These are phyloP conservation scores for Colletotrichum echinochloae DNA, from an alignment of 2,329 filamentous ascomycete genomes.

Conservation along the genomic window DNA sequence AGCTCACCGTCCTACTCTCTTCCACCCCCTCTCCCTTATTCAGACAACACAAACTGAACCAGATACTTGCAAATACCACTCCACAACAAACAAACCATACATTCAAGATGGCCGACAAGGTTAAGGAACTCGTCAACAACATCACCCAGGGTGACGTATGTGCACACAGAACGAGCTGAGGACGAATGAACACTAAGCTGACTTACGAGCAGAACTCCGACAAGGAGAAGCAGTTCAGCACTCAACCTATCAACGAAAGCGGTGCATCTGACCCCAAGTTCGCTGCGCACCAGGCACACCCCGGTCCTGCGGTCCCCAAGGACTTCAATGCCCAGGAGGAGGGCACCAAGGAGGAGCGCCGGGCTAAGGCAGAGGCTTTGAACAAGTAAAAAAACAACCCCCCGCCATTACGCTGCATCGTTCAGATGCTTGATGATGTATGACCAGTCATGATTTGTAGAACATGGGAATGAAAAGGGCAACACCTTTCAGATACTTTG, in stretches of 20 bases:
- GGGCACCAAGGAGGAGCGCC: slow-evolving; percentile 76
- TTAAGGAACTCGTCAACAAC: slow-evolving; percentile 42
- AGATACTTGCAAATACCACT: slow-evolving; percentile 8
- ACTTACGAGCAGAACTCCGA: slow-evolving; percentile 30
- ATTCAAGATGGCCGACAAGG: slow-evolving; percentile 40
- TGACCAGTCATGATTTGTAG: slow-evolving; percentile 28
- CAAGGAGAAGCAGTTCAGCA: slow-evolving; percentile 59
- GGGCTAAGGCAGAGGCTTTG: slow-evolving; percentile 72
- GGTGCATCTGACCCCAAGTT: slow-evolving; percentile 59
- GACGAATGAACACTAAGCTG: background rate
- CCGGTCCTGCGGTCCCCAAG: slow-evolving; percentile 68
- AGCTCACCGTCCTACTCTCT: slow-evolving; percentile 8
- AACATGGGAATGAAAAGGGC: slow-evolving; percentile 1
- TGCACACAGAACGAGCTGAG: background rate
- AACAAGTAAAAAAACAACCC: slow-evolving; percentile 69
- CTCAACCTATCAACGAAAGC: slow-evolving; percentile 57
- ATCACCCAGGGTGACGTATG: slow-evolving; percentile 40
- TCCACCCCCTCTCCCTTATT: background rate
- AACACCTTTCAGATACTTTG: background rate
- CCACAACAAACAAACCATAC: slow-evolving; percentile 9
- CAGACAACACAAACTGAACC: slow-evolving; percentile 11
- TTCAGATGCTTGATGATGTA: slow-evolving; percentile 23
- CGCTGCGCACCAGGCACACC: slow-evolving; percentile 65
- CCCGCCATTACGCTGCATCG: background rate
- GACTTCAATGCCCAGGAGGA: slow-evolving; percentile 66